A percentile compares a stretch with the other conserved stretches of the same genome.
Evolutionary conservation across 257 asterid genomes (phyloP).

Genomic region (Rehmannia glutinosa): DNA sequence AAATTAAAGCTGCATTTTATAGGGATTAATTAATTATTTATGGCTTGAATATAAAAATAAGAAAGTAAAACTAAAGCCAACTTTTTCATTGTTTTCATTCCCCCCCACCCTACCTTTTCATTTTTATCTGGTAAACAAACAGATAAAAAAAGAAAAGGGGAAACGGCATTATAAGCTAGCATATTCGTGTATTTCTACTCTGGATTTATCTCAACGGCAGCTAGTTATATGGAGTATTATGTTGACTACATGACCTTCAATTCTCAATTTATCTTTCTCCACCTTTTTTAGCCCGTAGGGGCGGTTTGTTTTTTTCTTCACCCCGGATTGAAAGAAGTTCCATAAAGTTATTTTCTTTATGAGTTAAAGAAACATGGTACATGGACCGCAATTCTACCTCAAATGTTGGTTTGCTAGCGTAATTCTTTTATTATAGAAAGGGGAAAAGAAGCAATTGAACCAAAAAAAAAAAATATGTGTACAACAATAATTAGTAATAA

Average conservation of each 20-base stretch:
- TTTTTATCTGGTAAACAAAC: neutral
- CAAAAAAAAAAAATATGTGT: neutral
- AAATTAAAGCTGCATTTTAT: too few species aligned
- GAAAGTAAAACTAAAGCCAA: slow-evolving; percentile 15
- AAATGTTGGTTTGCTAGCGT: neutral
- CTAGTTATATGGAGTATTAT: neutral
- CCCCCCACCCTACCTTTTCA: neutral
- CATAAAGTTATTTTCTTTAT: neutral
- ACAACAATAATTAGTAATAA: too few species aligned
- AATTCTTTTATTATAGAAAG: too few species aligned
- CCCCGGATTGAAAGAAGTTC: neutral
- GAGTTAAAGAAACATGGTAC: neutral
- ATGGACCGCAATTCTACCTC: neutral
- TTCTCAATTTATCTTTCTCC: neutral
- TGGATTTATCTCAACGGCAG: neutral
- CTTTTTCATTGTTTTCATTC: neutral
- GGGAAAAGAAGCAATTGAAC: too few species aligned
- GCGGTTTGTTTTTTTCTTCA: neutral
- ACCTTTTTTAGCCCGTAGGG: neutral
- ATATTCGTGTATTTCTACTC: neutral
- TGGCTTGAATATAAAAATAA: too few species aligned
- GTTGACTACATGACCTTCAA: neutral
- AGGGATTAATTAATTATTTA: too few species aligned
- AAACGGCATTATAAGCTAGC: too few species aligned
- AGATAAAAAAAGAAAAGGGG: neutral